Conservation (phyloP, 768 basidiomycete genomes). For the Boletellus ananiceps region DNA sequence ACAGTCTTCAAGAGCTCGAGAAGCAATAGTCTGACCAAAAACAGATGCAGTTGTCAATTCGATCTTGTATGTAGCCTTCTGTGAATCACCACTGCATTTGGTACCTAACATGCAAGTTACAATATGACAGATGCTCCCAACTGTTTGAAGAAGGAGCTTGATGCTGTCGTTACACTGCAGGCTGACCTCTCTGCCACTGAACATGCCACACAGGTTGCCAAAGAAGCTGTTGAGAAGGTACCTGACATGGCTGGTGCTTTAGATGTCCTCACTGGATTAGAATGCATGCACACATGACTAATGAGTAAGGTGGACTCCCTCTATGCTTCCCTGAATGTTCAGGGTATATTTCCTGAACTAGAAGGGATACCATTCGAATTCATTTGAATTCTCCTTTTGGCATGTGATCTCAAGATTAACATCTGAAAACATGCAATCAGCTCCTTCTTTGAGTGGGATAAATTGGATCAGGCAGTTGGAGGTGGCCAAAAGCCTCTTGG, state of each 20-base stretch:
- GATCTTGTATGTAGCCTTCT: background rate
- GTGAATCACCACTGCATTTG: no score
- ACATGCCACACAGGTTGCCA: background rate
- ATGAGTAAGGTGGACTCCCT: background rate
- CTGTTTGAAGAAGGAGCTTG: background rate
- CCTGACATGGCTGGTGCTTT: background rate
- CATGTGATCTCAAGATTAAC: slow-evolving; percentile 2
- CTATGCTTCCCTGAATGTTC: background rate
- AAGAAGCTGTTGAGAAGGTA: background rate
- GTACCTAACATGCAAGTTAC: no score
- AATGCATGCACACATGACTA: background rate
- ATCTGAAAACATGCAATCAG: background rate
- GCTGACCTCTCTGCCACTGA: background rate
- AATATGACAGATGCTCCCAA: background rate
- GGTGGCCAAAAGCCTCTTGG: background rate
- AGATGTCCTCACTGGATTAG: background rate
- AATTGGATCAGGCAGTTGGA: background rate
- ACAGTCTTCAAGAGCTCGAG: background rate
- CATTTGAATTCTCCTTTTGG: background rate
- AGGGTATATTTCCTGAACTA: background rate
- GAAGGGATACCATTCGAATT: background rate
- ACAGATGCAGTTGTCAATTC: background rate
- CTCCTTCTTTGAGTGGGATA: slow-evolving; percentile 4
- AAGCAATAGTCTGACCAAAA: background rate
- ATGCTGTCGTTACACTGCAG: background rate